Conservation (phyloP, 345 rosid species). For the Citrus sp. region DNA sequence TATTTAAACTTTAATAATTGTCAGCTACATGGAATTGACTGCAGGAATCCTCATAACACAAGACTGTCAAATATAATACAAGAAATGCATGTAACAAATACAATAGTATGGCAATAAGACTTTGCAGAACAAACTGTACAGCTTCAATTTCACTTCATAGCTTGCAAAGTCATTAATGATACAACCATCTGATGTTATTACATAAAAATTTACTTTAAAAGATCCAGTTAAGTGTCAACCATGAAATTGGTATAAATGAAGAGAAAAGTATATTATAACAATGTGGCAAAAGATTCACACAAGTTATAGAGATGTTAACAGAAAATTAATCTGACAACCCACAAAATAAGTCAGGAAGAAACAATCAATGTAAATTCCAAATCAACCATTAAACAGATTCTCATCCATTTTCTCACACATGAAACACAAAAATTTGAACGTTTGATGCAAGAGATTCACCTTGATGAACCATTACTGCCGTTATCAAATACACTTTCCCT, state of each 20-base stretch:
- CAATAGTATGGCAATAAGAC: background rate
- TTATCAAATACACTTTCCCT: conserved; percentile 37
- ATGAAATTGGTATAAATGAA: background rate
- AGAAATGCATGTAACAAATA: background rate
- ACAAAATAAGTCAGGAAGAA: background rate
- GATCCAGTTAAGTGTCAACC: background rate
- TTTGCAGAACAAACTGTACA: background rate
- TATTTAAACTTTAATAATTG: background rate
- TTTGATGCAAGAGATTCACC: conserved; percentile 35
- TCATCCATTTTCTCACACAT: background rate
- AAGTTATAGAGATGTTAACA: background rate
- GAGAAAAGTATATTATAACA: background rate
- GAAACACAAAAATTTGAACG: background rate
- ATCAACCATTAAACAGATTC: background rate
- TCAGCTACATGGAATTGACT: background rate
- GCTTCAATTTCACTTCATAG: background rate
- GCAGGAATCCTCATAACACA: background rate
- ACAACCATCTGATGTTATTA: background rate
- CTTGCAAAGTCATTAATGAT: background rate
- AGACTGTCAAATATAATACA: background rate
- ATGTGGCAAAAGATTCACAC: background rate
- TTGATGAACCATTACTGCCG: conserved; percentile 48
- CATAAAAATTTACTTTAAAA: background rate
- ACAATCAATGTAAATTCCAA: background rate
- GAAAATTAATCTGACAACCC: background rate